Evolutionary conservation across 371 early-diverging fungal genomes (phyloP).

Genomic region (Circinella umbellata): DNA sequence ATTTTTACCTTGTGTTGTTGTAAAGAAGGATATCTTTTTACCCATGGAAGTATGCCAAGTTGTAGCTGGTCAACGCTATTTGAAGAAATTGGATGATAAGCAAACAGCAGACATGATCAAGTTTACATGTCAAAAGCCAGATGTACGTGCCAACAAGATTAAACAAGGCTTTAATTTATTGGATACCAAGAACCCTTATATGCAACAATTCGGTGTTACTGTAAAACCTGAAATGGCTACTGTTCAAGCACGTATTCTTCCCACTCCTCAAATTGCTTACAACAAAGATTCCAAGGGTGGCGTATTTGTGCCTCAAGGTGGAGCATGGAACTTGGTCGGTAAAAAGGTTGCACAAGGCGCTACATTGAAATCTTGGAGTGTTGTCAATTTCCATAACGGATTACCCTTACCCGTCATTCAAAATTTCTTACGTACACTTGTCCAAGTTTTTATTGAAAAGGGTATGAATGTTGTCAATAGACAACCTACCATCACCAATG

Average conservation of each 20-base stretch:
- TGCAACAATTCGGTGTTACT: conserved; percentile 63
- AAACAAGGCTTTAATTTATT: conserved; percentile 48
- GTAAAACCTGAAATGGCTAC: conserved; percentile 60
- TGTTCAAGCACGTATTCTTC: conserved; percentile 73
- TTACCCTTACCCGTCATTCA: conserved; percentile 36
- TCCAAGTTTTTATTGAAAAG: conserved; percentile 52
- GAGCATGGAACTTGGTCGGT: conserved; percentile 88
- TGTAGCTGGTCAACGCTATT: conserved; percentile 76
- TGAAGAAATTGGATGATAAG: conserved; percentile 78
- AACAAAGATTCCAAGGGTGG: conserved; percentile 40
- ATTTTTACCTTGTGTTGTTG: conserved; percentile 83
- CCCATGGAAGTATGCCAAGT: conserved; percentile 92
- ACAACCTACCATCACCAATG: conserved; percentile 74
- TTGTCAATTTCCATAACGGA: conserved; percentile 61
- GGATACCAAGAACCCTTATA: conserved; percentile 56
- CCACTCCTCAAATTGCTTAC: conserved; percentile 75
- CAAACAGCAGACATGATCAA: conserved; percentile 93
- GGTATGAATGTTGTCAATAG: conserved; percentile 65
- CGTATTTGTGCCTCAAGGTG: conserved; percentile 70
- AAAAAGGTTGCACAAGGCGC: conserved; percentile 78
- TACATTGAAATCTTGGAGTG: conserved; percentile 80
- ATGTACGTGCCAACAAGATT: conserved; percentile 66
- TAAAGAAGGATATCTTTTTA: conserved; percentile 58
- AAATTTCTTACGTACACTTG: conserved; percentile 57
- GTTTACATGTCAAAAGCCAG: conserved; percentile 82